Percentiles rank a stretch among this genome's conserved stretches.
Evolutionary conservation across 2,329 filamentous ascomycete species (phyloP).

Genomic region (Colletotrichum lini): DNA sequence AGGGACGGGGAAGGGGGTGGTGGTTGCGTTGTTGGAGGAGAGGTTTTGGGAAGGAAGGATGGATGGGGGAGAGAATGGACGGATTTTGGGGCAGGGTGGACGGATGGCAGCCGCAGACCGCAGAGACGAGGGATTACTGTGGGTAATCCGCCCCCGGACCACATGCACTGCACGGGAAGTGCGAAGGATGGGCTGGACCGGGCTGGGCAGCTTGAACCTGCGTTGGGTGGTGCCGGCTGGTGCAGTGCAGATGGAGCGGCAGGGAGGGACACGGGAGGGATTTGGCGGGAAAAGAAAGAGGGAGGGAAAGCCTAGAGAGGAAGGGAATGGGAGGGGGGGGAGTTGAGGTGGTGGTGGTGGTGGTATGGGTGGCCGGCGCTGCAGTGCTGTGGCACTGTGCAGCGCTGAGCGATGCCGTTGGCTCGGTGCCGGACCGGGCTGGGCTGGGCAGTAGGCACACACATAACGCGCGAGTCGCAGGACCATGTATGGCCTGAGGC

Average conservation of each 20-base stretch:
- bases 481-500: slow-evolving; percentile 18
- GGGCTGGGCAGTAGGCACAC: slow-evolving; percentile 2
- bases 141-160: slow-evolving; percentile 39
- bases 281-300: not conserved
- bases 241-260: slow-evolving; percentile 37
- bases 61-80: slow-evolving; percentile 42
- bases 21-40: slow-evolving; percentile 32
- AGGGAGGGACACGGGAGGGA: slow-evolving; percentile 1
- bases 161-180: slow-evolving; percentile 39
- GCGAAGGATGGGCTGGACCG: slow-evolving; percentile 38
- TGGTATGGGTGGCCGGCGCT: not conserved
- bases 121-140: slow-evolving; percentile 36
- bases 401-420: slow-evolving; percentile 18
- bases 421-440: slow-evolving; percentile 38
- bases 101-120: slow-evolving; percentile 38
- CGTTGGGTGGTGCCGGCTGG: slow-evolving; percentile 30
- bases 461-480: slow-evolving; percentile 15
- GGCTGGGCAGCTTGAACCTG: slow-evolving; percentile 30
- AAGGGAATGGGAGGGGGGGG: not conserved
- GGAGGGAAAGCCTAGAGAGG: not conserved
- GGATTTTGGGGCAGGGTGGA: slow-evolving; percentile 40
- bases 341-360: slow-evolving; percentile 4
- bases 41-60: slow-evolving; percentile 38
- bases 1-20: slow-evolving; percentile 33
- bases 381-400: slow-evolving; percentile 1